Evolutionary conservation across 1,284 basidiomycete genomes (phyloP), one percentile per base, ranked within the genome.

Genomic region (Inonotus obliquus): DNA sequence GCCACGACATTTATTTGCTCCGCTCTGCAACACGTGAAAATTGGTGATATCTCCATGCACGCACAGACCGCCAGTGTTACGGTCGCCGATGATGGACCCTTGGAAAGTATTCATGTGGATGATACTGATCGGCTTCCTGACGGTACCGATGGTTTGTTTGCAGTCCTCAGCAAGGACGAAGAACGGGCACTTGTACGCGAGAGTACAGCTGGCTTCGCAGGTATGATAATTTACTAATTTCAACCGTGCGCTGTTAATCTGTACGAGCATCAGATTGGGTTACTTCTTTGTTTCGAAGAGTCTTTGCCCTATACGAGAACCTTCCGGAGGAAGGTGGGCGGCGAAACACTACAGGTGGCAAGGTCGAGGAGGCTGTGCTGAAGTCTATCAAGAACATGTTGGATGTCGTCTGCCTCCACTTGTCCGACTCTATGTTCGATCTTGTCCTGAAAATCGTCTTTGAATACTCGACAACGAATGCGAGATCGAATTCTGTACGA

Each of bases 311-410:
- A 4, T 96, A 92, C 69, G 92, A 96, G 75, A 94, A 96, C 69
- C 79, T 99, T 5, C 96, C 97, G 0, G 96, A 99, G 70, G 95
- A 96, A 74, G 92, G 93, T 13, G 91, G 91, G 11, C 83, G 84
- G 73, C 84, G 80, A 74, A 87, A 92, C 66, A 87, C 82, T 9
- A 91, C 89, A 1, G 93, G 93, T 39, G 94, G 93, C 37, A 94
- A 93, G 74, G 81, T 86, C 69, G 94, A 96, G 76, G 92, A 96
- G 67, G 81, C 76, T 54, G 87, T 95, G 54, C 81, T 95, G 62
- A 91, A 88, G 68, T 86, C 91, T 29, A 81, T 96, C 71, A 91
- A 92, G 76, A 83, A 82, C 67, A 91, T 92, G 75, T 78, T 91
- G 67, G 93, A 96, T 67, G 84, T 91, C 38, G 85, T 98, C 66